Conservation (phyloP, 1,284 basidiomycete genomes). For the Phellopilus nigrolimitatus region DNA sequence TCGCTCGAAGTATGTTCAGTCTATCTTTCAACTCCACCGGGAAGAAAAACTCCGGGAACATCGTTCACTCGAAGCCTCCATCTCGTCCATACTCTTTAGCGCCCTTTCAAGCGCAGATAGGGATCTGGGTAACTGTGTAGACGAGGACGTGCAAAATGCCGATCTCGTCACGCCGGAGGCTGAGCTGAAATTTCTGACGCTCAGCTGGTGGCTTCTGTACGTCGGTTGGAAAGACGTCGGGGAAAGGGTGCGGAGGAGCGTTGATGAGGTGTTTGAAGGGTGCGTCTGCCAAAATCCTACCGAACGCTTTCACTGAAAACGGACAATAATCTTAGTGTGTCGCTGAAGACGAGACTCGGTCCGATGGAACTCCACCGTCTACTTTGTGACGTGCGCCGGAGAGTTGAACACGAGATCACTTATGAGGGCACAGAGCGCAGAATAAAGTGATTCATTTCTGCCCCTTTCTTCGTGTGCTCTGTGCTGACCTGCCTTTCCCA, state of each 20-base stretch:
- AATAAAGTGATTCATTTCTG: constrained; percentile 42
- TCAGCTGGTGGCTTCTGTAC: constrained; percentile 89
- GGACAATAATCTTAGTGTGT: constrained; percentile 56
- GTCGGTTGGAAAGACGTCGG: constrained; percentile 84
- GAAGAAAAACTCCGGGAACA: constrained; percentile 54
- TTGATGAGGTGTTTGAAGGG: constrained; percentile 79
- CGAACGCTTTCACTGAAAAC: constrained; percentile 1
- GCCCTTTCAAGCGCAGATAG: constrained; percentile 25
- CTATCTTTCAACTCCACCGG: constrained; percentile 58
- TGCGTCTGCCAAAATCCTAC: constrained; percentile 34
- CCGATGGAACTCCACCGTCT: constrained; percentile 64
- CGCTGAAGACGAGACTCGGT: constrained; percentile 70
- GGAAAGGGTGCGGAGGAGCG: constrained; percentile 64
- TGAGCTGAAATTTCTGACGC: constrained; percentile 76
- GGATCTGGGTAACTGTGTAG: constrained; percentile 19
- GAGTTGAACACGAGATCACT: constrained; percentile 68
- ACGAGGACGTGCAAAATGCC: constrained; percentile 28
- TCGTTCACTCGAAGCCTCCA: constrained; percentile 36
- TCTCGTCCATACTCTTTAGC: constrained; percentile 33
- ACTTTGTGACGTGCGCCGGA: constrained; percentile 62
- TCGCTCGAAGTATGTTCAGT: constrained; percentile 74
- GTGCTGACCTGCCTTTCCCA: constrained; percentile 26
- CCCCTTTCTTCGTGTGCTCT: neutral
- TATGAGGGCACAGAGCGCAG: constrained; percentile 56
- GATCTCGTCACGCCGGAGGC: constrained; percentile 48